Base-by-base conservation (phyloP, 2,329 filamentous ascomycete genomes). In the Nemania diffusa region DNA sequence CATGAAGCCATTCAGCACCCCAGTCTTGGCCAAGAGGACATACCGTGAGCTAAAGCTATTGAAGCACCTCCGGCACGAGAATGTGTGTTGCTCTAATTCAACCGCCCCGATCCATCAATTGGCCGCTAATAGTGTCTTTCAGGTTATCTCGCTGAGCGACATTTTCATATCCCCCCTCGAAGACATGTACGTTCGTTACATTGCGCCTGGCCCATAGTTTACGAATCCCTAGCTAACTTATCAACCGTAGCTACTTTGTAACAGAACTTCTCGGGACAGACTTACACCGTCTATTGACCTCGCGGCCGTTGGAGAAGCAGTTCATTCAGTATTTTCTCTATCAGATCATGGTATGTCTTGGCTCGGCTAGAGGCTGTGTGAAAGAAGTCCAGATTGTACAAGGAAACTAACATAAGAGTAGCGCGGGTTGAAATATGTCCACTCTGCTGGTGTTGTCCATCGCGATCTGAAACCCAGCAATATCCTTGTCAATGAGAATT, bases 321-420 rank as follows among this genome's bases (percentile, higher is more conserved):
- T 99, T 99, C 81, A 98, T 99, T 77, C 96, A 99, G 84, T 99
- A 99, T 84, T 99, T 99, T 81, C 88, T 99, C 68, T 99, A 99
- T 82, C 96, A 99, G 83, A 99, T 99, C 77, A 88, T 98, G 85
- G 95, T 97, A 84, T 76, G 91, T 72, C 22, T 20, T 52, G 5
- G 7, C 24, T 50, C 26, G 24, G 11, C 40, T 2, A 17, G 20
- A 6, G 8, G 29, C 37, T 46, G 40, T 22, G 8, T 2, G 13
- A 27, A 40, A 17, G 37, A 46, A 34, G n/a, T 27, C 9, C 4
- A 5, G 1, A 22, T 56, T 17, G 24, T 32, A 42, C 37, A 24
- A 46, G 50, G n/a, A 6, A 20, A 15, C 67, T 71, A 40, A 71
- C 55, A 1, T 9, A 13, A 26, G 5, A 59, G 8, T 74, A 97